Base-by-base conservation (phyloP, 2,329 filamentous ascomycete species). In the Cytospora piceae region DNA sequence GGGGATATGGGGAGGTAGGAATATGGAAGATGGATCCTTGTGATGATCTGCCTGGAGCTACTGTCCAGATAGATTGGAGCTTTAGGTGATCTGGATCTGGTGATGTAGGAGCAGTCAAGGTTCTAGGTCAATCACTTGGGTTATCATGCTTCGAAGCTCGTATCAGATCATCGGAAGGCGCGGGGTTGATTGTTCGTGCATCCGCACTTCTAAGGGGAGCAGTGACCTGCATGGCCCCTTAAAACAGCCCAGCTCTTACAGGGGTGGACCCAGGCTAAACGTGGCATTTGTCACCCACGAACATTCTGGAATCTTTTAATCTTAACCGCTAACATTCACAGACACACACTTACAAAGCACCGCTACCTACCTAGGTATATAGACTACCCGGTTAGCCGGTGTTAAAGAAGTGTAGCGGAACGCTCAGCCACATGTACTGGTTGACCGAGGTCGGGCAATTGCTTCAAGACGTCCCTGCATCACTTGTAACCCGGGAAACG, bases 211-310 rank as follows among this genome's bases (percentile, higher is more conserved):
- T 51, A n/a, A n/a, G 31, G 46, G 52, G 37, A 11, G 32, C 31
- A 20, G 31, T 37, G n/a, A 51, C 42, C 46, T 39, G 49, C 24
- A 46, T n/a, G 58, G 31, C 7, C 49, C 49, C 27, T 14, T 52
- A 52, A 24, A 37, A 37, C 34, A 37, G 34, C 34, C 34, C 9
- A 4, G 22, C 15, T 1, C 20, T 46, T 37, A 52, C 34, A 61
- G 59, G 51, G 51, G 49, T n/a, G 2, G 22, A 55, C 59, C 59
- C 51, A 37, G 49, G 8, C 46, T 12, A 49, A 49, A 22, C n/a
- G 55, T 52, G 49, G 24, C 63, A 66, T 66, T 64, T 66, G 64
- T 66, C 60, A 66, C 61, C 57, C 17, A 22, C 37, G 56, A 66
- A 66, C 39, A 46, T 66, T 66, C 64, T 66, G 37, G 64, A 66